Percentiles rank a stretch among this genome's conserved stretches.
Evolutionary conservation across 345 rosid genomes (phyloP).

Genomic region (Ricinus communis): DNA sequence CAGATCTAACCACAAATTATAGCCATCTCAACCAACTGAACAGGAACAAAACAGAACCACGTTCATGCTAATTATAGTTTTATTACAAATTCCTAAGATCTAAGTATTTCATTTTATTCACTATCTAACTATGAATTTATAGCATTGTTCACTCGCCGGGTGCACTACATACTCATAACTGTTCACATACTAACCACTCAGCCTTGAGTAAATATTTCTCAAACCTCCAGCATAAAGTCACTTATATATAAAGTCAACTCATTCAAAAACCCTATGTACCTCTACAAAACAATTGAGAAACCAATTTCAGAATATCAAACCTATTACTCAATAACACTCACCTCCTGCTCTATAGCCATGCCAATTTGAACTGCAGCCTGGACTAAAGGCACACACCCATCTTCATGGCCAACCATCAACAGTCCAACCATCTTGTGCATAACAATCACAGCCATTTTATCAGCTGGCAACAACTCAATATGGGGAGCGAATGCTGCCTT

Average conservation of each 20-base stretch:
- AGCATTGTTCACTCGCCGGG: too few species aligned
- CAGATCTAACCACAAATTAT: too few species aligned
- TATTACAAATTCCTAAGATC: too few species aligned
- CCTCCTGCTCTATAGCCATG: conserved; percentile 89
- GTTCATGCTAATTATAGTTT: too few species aligned
- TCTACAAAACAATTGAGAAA: not conserved
- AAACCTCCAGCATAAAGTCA: not conserved
- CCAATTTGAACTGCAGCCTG: conserved; percentile 89
- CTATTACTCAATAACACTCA: conserved; percentile 18
- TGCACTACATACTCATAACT: not conserved
- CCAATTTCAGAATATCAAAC: not conserved
- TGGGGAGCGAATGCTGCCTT: conserved; percentile 82
- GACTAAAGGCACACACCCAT: conserved; percentile 75
- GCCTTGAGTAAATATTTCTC: not conserved
- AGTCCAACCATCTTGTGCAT: conserved; percentile 96
- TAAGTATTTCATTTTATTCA: too few species aligned
- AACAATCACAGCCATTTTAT: conserved; percentile 89
- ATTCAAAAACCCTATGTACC: not conserved
- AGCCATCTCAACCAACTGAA: too few species aligned
- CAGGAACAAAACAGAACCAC: too few species aligned
- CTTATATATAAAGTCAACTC: too few species aligned
- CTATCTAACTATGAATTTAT: too few species aligned
- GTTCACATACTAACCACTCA: not conserved
- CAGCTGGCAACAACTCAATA: conserved; percentile 73
- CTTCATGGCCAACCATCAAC: conserved; percentile 61